phyloP scores from a whole-genome alignment of 2,329 filamentous ascomycete species.

The Calonectria hawksworthii region DNA sequence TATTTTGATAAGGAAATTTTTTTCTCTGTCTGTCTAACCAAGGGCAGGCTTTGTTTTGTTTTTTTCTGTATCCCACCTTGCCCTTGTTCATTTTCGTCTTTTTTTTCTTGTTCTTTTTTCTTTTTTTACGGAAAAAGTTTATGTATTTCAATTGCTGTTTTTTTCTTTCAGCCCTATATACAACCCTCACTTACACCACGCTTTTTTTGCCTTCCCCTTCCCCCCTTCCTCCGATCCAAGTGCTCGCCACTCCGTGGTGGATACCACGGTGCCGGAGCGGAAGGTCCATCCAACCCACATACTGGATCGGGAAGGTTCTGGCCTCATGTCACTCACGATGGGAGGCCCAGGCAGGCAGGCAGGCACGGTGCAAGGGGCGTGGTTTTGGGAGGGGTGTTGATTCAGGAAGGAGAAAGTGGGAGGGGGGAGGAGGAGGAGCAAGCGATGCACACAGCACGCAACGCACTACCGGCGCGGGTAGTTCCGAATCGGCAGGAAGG shows the following conservation, averaged over 20 bases:
- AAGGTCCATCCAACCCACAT: background rate
- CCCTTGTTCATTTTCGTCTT: background rate
- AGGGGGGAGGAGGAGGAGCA: background rate
- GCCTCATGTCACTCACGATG: background rate
- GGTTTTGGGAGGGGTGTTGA: background rate
- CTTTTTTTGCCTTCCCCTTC: background rate
- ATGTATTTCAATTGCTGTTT: no score
- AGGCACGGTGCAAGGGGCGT: background rate
- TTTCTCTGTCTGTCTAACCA: background rate
- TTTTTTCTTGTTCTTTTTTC: background rate
- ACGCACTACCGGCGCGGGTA: background rate
- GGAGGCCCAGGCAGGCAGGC: background rate
- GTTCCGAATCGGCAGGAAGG: background rate
- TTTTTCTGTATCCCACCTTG: background rate
- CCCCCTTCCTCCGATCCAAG: background rate
- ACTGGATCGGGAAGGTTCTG: slow-evolving; percentile 16
- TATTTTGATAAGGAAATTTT: background rate
- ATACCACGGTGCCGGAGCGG: slow-evolving; percentile 5
- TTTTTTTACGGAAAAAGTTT: background rate
- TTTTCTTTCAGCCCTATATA: background rate
- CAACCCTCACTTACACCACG: background rate
- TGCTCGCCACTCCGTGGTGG: slow-evolving; percentile 19
- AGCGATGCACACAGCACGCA: background rate
- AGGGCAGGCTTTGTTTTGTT: background rate
- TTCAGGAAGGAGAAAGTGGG: no score